Conservation (phyloP, 257 asterid species). For the Solanum arcanum region DNA sequence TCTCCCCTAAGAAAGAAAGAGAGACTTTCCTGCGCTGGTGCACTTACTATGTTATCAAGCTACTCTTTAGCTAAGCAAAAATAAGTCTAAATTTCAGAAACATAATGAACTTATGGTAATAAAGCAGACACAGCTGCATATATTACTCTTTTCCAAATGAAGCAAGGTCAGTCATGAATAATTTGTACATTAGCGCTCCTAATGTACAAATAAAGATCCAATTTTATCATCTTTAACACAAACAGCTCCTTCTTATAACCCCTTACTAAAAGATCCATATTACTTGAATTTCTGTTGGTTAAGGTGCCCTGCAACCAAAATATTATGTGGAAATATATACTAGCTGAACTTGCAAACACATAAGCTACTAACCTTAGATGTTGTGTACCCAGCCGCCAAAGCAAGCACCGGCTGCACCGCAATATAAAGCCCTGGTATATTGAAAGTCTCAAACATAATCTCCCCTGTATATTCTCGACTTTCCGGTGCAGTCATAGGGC, state of each 20-base stretch:
- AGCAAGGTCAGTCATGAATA: background rate
- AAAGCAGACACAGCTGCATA: background rate
- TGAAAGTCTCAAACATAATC: constrained; percentile 95
- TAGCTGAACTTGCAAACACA: background rate
- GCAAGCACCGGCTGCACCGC: constrained; percentile 99
- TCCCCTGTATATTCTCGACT: constrained; percentile 89
- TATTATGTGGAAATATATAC: background rate
- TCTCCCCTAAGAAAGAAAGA: background rate
- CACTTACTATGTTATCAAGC: background rate
- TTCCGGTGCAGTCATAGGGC: constrained; percentile 95
- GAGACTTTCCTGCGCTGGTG: background rate
- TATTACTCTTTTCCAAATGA: background rate
- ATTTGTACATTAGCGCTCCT: background rate
- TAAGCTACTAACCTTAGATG: constrained; percentile 65
- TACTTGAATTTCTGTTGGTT: background rate
- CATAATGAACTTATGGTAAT: background rate
- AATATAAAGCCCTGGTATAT: constrained; percentile 85
- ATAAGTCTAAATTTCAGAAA: background rate
- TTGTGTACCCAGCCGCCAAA: constrained; percentile 92
- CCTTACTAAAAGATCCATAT: background rate
- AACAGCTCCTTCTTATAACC: background rate
- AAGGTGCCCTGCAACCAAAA: background rate
- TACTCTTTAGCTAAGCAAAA: background rate
- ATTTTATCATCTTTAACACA: background rate
- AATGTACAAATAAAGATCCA: background rate